Conservation (phyloP, 1,139 yeast species). For the Hyphopichia buzzinii region DNA sequence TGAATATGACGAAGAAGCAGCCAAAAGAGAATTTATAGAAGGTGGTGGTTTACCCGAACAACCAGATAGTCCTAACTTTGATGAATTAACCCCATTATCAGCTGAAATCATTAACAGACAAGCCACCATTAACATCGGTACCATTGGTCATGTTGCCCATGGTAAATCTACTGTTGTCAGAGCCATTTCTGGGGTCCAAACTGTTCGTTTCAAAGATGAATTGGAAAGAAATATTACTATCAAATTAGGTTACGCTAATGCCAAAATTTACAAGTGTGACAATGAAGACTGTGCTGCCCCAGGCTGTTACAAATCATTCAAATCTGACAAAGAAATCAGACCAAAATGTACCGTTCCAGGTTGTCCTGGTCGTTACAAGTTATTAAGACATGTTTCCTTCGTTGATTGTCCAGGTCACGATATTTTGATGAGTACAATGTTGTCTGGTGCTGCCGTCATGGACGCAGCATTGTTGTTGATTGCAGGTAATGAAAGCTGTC, state of each 20-base stretch:
- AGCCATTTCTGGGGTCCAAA: constrained; percentile 98
- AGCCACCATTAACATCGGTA: constrained; percentile 98
- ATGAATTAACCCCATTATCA: constrained; percentile 76
- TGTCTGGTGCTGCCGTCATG: constrained; percentile 99
- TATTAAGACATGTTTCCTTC: constrained; percentile 95
- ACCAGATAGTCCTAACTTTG: constrained; percentile 83
- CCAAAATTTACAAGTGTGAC: constrained; percentile 93
- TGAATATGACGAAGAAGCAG: constrained; percentile 58
- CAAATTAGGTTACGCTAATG: constrained; percentile 97
- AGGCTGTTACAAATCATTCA: constrained; percentile 90
- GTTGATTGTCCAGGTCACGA: constrained; percentile 99
- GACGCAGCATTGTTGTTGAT: constrained; percentile 95
- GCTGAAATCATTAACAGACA: constrained; percentile 97
- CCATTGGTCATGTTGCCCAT: constrained; percentile 99
- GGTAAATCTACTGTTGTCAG: constrained; percentile 98
- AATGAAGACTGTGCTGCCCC: constrained; percentile 89
- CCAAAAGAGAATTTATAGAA: constrained; percentile 86
- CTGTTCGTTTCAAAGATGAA: constrained; percentile 98
- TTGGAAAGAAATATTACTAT: constrained; percentile 98
- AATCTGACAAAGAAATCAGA: constrained; percentile 89
- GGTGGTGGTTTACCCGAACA: constrained; percentile 99
- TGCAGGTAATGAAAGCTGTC: constrained; percentile 99
- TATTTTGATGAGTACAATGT: constrained; percentile 99
- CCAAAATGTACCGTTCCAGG: constrained; percentile 90
- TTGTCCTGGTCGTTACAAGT: constrained; percentile 77